phyloP scores from a whole-genome alignment of 2,329 filamentous ascomycete genomes.

The Penicillium sp. region DNA sequence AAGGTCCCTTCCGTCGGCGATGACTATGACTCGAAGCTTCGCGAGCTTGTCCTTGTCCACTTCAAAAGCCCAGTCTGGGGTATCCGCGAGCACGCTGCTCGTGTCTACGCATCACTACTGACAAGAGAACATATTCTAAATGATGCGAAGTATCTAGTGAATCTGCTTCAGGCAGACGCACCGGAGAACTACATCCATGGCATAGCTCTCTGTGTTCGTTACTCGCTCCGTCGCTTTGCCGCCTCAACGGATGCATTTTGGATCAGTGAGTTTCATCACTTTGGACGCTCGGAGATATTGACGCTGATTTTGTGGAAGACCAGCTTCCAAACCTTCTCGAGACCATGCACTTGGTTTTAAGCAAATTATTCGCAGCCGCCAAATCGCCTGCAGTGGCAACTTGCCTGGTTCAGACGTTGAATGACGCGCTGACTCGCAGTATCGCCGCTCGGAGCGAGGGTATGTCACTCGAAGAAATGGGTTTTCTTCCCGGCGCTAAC shows the following conservation, averaged over 20 bases:
- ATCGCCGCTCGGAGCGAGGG: constrained; percentile 27
- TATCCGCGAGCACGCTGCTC: constrained; percentile 43
- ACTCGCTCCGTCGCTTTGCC: constrained; percentile 33
- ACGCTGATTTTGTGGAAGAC: constrained; percentile 20
- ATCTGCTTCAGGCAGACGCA: constrained; percentile 9
- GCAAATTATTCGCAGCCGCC: constrained; percentile 22
- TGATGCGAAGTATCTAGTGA: constrained; percentile 23
- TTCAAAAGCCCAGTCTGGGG: constrained; percentile 42
- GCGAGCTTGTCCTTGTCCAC: constrained; percentile 30
- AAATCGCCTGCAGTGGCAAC: constrained; percentile 33
- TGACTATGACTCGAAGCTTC: constrained; percentile 29
- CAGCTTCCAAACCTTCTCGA: constrained; percentile 22
- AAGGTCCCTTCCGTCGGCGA: constrained; percentile 34
- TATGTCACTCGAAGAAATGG: constrained; percentile 8
- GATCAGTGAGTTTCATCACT: constrained; percentile 23
- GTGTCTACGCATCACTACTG: constrained; percentile 38
- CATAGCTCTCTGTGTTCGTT: constrained; percentile 35
- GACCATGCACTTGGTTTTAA: constrained; percentile 22
- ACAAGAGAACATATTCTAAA: constrained; percentile 28
- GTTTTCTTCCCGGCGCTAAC: constrained; percentile 4
- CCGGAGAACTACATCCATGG: constrained; percentile 39
- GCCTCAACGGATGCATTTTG: constrained; percentile 29
- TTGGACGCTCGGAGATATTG: too few species aligned
- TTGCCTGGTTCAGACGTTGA: constrained; percentile 33
- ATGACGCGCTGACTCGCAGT: constrained; percentile 31